Evolutionary conservation across 352 stramenopile genomes (phyloP).

Genomic region (Phytophthora citrophthora): DNA sequence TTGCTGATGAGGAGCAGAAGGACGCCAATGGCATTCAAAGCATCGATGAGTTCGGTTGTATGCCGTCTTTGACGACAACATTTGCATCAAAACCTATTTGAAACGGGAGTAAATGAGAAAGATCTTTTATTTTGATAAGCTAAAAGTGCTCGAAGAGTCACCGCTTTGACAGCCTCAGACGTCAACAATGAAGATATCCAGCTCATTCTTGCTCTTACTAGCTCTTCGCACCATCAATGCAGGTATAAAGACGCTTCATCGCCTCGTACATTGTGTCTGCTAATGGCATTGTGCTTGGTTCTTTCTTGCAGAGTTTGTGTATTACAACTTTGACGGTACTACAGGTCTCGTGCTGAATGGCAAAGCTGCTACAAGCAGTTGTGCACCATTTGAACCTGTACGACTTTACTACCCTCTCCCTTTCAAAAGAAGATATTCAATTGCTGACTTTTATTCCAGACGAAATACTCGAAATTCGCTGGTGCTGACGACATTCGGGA

Average conservation of each 20-base stretch:
- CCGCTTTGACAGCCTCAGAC: not conserved
- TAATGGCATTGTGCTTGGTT: not conserved
- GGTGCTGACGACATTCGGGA: slow-evolving; percentile 56
- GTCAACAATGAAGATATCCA: slow-evolving; percentile 8
- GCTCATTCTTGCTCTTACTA: not conserved
- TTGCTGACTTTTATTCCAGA: slow-evolving; percentile 38
- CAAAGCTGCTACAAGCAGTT: slow-evolving; percentile 79
- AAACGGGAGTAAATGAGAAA: too few relatives aligned
- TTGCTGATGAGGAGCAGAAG: slow-evolving; percentile 18
- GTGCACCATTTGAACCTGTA: slow-evolving; percentile 53
- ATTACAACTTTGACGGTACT: slow-evolving; percentile 89
- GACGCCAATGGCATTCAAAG: slow-evolving; percentile 11
- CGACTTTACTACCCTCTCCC: not conserved
- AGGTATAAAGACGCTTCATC: slow-evolving; percentile 7
- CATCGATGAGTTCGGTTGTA: slow-evolving; percentile 10
- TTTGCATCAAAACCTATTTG: not conserved
- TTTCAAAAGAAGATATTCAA: not conserved
- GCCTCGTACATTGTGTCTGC: not conserved
- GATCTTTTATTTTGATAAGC: not conserved
- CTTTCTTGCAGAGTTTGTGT: slow-evolving; percentile 73
- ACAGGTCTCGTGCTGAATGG: slow-evolving; percentile 82
- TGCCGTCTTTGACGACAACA: slow-evolving; percentile 1
- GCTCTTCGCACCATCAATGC: not conserved
- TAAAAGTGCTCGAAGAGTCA: slow-evolving; percentile 15
- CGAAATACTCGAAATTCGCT: slow-evolving; percentile 58